Base-by-base conservation (phyloP, 2,329 filamentous ascomycete species). In the Neocucurbitaria cava region DNA sequence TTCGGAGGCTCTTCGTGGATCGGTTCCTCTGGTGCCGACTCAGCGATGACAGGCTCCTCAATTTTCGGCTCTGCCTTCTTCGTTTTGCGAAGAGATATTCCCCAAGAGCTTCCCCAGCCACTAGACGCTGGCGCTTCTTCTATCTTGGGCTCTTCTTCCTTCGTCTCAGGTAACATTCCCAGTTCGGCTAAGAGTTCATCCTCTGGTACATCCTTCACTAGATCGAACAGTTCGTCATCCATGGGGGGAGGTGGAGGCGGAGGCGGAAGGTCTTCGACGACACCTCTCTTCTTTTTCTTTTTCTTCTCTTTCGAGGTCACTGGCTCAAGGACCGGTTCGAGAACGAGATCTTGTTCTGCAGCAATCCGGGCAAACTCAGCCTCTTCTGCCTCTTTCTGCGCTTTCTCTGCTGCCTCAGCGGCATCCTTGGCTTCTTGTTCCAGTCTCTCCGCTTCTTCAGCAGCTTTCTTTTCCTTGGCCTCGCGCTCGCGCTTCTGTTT, bases 31-130 rank as follows among this genome's bases (percentile, higher is more conserved):
- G 53, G 52, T 18, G 59, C 59, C 4, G 52, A 54, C 24, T 62
- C 56, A n/a, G 49, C 42, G 21, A 46, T 54, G 8, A 58, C 45
- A 26, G 56, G 54, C 24, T 52, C 56, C n/a, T 54, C 47, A 15
- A 47, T 28, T 33, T 56, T 76, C 70, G 51, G 76, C 75, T 80
- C 81, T 61, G 71, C 65, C 63, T 79, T 79, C 56, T 78, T 80
- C 7, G 74, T 75, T 54, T 76, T 77, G 63, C 78, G 78, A 46
- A 78, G 68, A 54, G 75, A 77, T 31, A 78, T 72, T 52, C 79
- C 79, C 77, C 76, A 80, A 49, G 77, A 76, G 48, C 74, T 78
- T 30, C 77, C 78, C 67, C 71, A 75, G 21, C 72, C 66, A 44
- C 71, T 67, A 15, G 38, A 42, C 6, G 54, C 49, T 24, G 70